A percentile compares a stretch with the other conserved stretches of the same genome.
Conservation (phyloP, 192 early-diverging fungal genomes). For the Gaertneriomyces semiglobifer region DNA sequence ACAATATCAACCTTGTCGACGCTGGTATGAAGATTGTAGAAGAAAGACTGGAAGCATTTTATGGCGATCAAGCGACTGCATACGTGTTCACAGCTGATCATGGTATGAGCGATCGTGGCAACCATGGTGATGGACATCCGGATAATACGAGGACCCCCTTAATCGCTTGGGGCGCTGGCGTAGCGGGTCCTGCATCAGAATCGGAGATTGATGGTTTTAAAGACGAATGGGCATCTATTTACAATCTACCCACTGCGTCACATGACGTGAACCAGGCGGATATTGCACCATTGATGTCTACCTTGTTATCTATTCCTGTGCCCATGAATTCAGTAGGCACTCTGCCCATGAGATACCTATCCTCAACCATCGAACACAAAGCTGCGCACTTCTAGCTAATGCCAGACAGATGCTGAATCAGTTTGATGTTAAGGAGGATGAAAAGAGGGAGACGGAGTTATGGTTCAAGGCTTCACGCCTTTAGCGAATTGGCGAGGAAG, state of each 20-base stretch:
- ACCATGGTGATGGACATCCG: constrained; percentile 92
- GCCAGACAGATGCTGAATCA: constrained; percentile 82
- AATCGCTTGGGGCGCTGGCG: constrained; percentile 91
- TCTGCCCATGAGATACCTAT: constrained; percentile 76
- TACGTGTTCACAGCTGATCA: constrained; percentile 95
- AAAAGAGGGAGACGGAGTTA: constrained; percentile 72
- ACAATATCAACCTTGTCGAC: constrained; percentile 85
- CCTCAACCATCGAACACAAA: constrained; percentile 66
- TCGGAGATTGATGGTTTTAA: too few species aligned
- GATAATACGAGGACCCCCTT: constrained; percentile 93
- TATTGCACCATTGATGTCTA: constrained; percentile 92
- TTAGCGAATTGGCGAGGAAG: constrained; percentile 36
- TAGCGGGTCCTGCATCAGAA: constrained; percentile 50
- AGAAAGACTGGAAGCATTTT: constrained; percentile 65
- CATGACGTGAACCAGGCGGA: constrained; percentile 89
- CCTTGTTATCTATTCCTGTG: constrained; percentile 79
- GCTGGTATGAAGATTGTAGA: constrained; percentile 67
- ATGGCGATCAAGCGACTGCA: constrained; percentile 74
- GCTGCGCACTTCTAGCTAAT: constrained; percentile 77
- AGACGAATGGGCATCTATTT: too few species aligned
- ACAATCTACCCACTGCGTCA: too few species aligned
- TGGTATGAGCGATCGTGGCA: constrained; percentile 90
- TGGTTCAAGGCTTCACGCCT: constrained; percentile 71
- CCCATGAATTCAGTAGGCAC: constrained; percentile 94
- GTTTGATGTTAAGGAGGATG: constrained; percentile 76